phyloP scores from a whole-genome alignment of 169 alveolate genomes.

The Cardiosporidium cionae region DNA sequence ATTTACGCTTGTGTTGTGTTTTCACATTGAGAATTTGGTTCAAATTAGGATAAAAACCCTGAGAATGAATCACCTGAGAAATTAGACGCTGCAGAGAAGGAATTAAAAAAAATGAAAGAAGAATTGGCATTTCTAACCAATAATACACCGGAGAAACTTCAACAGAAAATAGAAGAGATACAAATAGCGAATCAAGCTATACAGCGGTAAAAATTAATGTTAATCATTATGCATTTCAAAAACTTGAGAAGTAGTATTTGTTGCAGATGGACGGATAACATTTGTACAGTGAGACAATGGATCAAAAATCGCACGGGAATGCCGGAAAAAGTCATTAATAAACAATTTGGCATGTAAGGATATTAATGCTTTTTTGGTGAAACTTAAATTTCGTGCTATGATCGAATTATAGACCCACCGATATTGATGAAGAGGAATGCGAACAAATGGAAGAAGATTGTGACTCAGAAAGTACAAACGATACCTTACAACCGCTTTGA shows the following conservation, averaged over 20 bases:
- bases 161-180: neutral
- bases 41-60: too few species aligned
- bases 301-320: neutral
- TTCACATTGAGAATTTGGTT: too few species aligned
- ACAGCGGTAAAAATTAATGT: neutral
- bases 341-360: neutral
- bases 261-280: neutral
- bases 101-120: neutral
- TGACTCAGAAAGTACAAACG: too few species aligned
- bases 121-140: neutral
- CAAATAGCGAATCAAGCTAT: neutral
- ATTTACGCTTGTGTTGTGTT: too few species aligned
- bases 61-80: too few species aligned
- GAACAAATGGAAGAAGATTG: too few species aligned
- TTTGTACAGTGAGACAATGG: neutral
- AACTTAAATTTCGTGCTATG: too few species aligned
- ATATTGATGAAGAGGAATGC: too few species aligned
- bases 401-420: too few species aligned
- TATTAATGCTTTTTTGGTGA: too few species aligned
- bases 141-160: neutral
- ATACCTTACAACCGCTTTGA: too few species aligned
- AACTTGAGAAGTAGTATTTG: neutral
- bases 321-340: neutral
- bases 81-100: neutral
- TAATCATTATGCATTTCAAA: neutral